A percentile compares a stretch with the other conserved stretches of the same genome.
Conservation (phyloP, 352 stramenopile species). For the Aphanomyces invadans region DNA sequence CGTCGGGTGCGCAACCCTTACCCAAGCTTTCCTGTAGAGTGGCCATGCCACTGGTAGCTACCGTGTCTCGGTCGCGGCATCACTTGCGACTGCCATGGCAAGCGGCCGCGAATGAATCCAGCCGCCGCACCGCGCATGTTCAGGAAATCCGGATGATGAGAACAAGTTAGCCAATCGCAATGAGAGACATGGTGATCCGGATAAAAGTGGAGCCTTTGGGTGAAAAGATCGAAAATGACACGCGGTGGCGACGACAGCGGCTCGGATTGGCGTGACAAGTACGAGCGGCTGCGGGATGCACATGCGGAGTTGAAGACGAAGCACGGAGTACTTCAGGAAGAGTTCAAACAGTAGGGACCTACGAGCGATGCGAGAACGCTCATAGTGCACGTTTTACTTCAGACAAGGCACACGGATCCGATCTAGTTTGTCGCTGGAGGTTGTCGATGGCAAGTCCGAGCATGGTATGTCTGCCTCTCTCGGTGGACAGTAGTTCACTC, state of each 20-base stretch:
- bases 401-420: constrained; percentile 4
- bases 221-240: background rate
- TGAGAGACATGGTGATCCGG: background rate
- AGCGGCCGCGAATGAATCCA: too few relatives aligned
- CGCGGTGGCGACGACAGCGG: too few relatives aligned
- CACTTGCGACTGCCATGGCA: too few relatives aligned
- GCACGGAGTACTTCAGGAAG: background rate
- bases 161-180: too few relatives aligned
- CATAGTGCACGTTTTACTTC: background rate
- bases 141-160: too few relatives aligned
- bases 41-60: too few relatives aligned
- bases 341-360: background rate
- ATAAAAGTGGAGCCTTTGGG: background rate
- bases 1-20: too few relatives aligned
- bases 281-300: constrained; percentile 2
- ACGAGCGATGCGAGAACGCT: background rate
- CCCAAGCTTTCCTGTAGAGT: too few relatives aligned
- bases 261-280: constrained; percentile 8
- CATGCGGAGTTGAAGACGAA: background rate
- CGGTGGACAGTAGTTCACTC: too few relatives aligned
- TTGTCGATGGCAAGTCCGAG: background rate
- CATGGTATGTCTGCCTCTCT: background rate
- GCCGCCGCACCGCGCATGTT: too few relatives aligned
- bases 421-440: background rate
- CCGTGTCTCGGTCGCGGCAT: too few relatives aligned